Evolutionary conservation across 2,329 filamentous ascomycete species (phyloP), one percentile per base, ranked within the genome.

Genomic region (Calycina marina): DNA sequence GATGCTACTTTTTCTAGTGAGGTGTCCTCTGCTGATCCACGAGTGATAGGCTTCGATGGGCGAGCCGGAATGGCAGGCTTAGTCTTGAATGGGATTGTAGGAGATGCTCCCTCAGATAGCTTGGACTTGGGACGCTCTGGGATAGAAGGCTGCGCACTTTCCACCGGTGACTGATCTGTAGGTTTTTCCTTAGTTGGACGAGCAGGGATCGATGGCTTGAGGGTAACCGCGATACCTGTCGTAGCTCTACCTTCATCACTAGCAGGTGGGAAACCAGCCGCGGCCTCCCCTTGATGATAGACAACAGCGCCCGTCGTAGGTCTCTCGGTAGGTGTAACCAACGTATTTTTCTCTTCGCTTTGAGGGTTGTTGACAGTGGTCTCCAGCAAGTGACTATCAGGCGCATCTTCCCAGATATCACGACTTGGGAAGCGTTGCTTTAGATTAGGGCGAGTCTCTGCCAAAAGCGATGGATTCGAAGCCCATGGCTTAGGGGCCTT

Each of bases 321-420:
- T 56, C 42, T 43, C 55, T 49, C 28, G 56, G 60, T 29, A 59
- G 56, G 16, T 51, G 54, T 14, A 55, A 56, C 40, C 67, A 63
- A 6, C 3, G 40, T 25, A 10, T 52, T 48, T 12, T 42, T 43
- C 14, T 61, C 59, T 3, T 67, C 62, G 16, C 65, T 60, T 34
- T 67, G 69, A 16, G 59, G 69, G 14, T 54, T 63, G 25, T 56
- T 63, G 30, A 92, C 75, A 1, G 78, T 86, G 0, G 86, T 80
- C 48, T 85, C 74, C 13, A 92, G 67, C 41, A 79, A 68, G 36
- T 81, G 69, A 48, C 82, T 88, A 46, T 93, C 84, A 1, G 88
- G 88, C 0, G 72, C 76, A 53, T 96, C 88, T 58, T 96, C 88
- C 88, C 88, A 94, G 25, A 94, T 74, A 56, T 96, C 88, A 34